Evolutionary conservation across 1,139 yeast genomes (phyloP), one percentile per base, ranked within the genome.

Genomic region (Saccharomyces hybrid): DNA sequence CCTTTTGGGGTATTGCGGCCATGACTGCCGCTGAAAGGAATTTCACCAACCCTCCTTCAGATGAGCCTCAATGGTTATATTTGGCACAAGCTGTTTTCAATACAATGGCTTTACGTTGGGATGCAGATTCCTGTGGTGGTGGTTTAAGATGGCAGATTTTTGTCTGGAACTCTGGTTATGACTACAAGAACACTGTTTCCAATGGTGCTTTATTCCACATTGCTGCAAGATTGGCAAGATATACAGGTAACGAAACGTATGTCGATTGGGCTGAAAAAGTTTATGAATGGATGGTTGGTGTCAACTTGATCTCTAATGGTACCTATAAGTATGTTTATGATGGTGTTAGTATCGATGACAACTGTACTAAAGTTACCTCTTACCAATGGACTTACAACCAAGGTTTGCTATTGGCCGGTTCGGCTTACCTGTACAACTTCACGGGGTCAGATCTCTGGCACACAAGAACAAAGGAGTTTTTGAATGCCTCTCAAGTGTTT

Each of bases 71-170:
- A 59, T 91, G 97, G 97, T 73, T 87, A 53, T 78, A 83, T 49
- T 72, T 87, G 64, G 82, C 88, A 0, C 91, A 86, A 69, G 91
- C 90, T 5, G 86, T 88, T 20, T 91, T 87, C 75, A 89, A 90
- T 70, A 86, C 95, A 32, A 90, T 91, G 97, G 81, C 88, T 46
- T 72, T 80, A 42, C 80, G 97, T 71, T 91, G 98, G 98, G 97
- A 91, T 67, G 63, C 70, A 6, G 75, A 68, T 2, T 65, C 78
- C 54, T 91, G 98, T 72, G 80, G 78, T 52, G 98, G 98, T 57
- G 98, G 98, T 1, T 77, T 91, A 58, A 80, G 97, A 73, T 91
- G 98, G 98, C 98, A 91, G 74, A 91, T 91, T 68, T 91, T 88
- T 75, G 81, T 87, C 57, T 91, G 96, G 96, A 91, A 91, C 70